Evolutionary conservation across 225 moss, liverwort and hornwort species (phyloP), one percentile per base, ranked within the genome.

Genomic region (Marchantia paleacea): DNA sequence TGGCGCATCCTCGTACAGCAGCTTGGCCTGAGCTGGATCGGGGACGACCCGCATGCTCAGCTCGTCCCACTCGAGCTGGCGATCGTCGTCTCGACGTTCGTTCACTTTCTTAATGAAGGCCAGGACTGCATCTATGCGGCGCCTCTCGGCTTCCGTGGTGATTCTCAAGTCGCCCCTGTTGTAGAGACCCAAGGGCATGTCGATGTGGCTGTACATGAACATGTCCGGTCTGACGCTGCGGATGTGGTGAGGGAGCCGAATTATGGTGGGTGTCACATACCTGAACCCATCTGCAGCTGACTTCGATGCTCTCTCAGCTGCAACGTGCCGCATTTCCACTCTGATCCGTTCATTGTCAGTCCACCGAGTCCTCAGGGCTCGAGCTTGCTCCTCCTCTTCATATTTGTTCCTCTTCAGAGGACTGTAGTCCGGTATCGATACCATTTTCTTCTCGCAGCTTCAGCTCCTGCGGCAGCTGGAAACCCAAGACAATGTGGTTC

Each of bases 31-130:
- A 7, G 79, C 26, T 10, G 79, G 79, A 79, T 79, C 69, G 18
- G 79, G 79, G 13, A 79, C 79, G 8, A 79, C 79, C 19, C 79
- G 68, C 55, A 29, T 69, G 69, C 79, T 52, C 8, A 79, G 79
- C 24, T 69, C 79, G 14, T 79, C 79, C 79, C 79, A 79, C 18
- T 79, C 79, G 2, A 79, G 79, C 69, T 52, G 79, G 18, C 69
- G 49, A 0, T 55, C 69, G 31, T 78, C 78, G 24, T 48, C 30
- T 57, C 69, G 49, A 0, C 68, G 51, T 14, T 70, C 68, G 54
- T 79, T 79, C 48, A 79, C 28, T 6, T 68, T 70, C 31, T 79
- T 67, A 15, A 79, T 52, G 55, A 79, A 79, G 3, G 69, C 9
- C 10, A 70, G 52, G 5, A 79, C 79, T 18, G 53, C 68, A 29